Conservation (phyloP, 306 rosid genomes). For the Phaseolus lunatus region DNA sequence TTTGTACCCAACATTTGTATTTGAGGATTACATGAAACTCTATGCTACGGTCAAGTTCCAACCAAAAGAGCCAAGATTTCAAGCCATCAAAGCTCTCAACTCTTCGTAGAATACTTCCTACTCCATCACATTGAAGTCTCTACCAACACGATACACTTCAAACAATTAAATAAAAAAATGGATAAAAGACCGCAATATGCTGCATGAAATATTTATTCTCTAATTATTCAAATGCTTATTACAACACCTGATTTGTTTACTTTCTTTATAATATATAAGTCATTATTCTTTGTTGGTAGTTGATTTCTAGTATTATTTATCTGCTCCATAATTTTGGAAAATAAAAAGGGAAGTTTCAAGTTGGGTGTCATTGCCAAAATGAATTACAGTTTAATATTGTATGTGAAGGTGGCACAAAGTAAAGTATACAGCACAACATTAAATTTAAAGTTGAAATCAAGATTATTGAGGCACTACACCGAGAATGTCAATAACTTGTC, state of each 20-base stretch:
- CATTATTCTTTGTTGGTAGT: not conserved
- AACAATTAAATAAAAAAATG: not conserved
- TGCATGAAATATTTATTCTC: not conserved
- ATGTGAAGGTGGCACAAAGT: not conserved
- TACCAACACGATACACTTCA: not conserved
- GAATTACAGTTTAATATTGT: not conserved
- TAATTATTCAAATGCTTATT: not conserved
- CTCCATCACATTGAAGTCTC: constrained; percentile 29
- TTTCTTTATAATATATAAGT: not conserved
- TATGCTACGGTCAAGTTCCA: constrained; percentile 65
- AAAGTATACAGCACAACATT: too few relatives aligned
- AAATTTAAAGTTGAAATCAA: not conserved
- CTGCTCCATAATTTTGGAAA: not conserved
- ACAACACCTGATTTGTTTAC: not conserved
- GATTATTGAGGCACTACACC: not conserved
- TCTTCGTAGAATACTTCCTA: constrained; percentile 45
- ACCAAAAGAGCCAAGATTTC: constrained; percentile 81
- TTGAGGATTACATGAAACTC: constrained; percentile 79
- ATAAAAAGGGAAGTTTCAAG: not conserved
- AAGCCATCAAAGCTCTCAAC: constrained; percentile 63
- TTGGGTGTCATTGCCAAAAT: not conserved
- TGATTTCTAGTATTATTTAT: not conserved
- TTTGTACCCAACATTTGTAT: constrained; percentile 72
- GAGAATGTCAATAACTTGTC: not conserved
- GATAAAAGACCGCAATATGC: not conserved